A percentile compares a stretch with the other conserved stretches of the same genome.
These are phyloP conservation scores for Picochlorum costavermella DNA, from an alignment of 139 green algal genomes.

Conservation along the genomic window DNA sequence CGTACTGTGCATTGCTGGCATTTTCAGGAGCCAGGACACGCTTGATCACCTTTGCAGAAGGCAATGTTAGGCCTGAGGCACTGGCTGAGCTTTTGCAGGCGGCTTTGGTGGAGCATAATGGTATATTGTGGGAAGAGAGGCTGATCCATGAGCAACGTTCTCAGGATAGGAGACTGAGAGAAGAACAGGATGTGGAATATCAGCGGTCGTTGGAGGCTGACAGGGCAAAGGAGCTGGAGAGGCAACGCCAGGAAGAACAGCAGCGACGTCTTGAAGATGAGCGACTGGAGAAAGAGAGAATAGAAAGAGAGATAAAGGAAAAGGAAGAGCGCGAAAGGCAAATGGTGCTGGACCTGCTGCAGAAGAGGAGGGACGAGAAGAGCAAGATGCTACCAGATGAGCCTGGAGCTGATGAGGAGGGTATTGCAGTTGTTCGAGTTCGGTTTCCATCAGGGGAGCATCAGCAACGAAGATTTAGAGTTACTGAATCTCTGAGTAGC, in stretches of 20 bases:
- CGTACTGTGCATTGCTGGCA: constrained; percentile 52
- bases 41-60: constrained; percentile 40
- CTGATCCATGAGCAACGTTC: constrained; percentile 29
- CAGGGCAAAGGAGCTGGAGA: constrained; percentile 27
- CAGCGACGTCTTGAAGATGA: background rate
- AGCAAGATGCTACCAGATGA: constrained; percentile 38
- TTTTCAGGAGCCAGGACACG: constrained; percentile 42
- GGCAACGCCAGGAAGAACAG: constrained; percentile 8
- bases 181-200: constrained; percentile 74
- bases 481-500: constrained; percentile 16
- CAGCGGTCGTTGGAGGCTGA: constrained; percentile 58
- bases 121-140: constrained; percentile 27
- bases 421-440: constrained; percentile 38
- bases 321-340: background rate
- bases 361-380: constrained; percentile 18
- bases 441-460: constrained; percentile 61
- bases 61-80: constrained; percentile 6
- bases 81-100: constrained; percentile 21
- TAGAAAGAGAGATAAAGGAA: constrained; percentile 28
- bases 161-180: constrained; percentile 41
- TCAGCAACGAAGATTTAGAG: constrained; percentile 52
- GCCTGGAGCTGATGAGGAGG: constrained; percentile 21
- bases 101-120: constrained; percentile 14
- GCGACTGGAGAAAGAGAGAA: constrained; percentile 18
- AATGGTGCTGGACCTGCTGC: constrained; percentile 5